Conservation (phyloP, 768 basidiomycete species). For the Collybia sordida region DNA sequence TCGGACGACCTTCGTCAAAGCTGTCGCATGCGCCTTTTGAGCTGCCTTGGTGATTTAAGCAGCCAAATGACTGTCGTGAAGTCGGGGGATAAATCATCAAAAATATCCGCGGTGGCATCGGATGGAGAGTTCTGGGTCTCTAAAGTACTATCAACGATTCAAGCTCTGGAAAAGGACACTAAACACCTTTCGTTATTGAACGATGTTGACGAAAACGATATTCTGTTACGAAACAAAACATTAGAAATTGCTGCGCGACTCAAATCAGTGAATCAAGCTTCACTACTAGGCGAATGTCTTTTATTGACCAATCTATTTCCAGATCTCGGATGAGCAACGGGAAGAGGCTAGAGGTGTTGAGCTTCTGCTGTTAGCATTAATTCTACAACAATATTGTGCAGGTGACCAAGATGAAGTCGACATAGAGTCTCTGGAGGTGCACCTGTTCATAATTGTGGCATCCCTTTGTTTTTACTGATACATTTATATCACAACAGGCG, state of each 20-base stretch:
- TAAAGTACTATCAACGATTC: constrained; percentile 57
- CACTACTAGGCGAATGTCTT: background rate
- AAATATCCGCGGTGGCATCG: constrained; percentile 59
- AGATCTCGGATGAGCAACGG: constrained; percentile 39
- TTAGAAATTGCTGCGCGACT: constrained; percentile 40
- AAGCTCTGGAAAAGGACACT: constrained; percentile 56
- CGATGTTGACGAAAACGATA: constrained; percentile 57
- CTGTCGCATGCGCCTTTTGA: constrained; percentile 70
- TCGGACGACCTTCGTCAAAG: constrained; percentile 68
- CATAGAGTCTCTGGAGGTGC: constrained; percentile 62
- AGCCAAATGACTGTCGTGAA: constrained; percentile 51
- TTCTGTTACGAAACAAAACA: constrained; percentile 44
- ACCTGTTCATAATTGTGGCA: constrained; percentile 1
- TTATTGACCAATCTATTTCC: background rate
- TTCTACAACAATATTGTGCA: constrained; percentile 73
- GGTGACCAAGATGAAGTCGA: constrained; percentile 53
- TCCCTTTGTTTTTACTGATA: background rate
- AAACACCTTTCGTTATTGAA: constrained; percentile 62
- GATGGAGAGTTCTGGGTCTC: constrained; percentile 82
- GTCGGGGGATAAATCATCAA: constrained; percentile 52
- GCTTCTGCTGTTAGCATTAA: constrained; percentile 65
- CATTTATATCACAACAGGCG: constrained; percentile 37
- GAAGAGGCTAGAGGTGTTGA: constrained; percentile 70
- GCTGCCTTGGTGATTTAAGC: constrained; percentile 74
- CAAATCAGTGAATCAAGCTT: constrained; percentile 34